Conservation (phyloP, 352 stramenopile species). For the Globisporangium heterothallicum region DNA sequence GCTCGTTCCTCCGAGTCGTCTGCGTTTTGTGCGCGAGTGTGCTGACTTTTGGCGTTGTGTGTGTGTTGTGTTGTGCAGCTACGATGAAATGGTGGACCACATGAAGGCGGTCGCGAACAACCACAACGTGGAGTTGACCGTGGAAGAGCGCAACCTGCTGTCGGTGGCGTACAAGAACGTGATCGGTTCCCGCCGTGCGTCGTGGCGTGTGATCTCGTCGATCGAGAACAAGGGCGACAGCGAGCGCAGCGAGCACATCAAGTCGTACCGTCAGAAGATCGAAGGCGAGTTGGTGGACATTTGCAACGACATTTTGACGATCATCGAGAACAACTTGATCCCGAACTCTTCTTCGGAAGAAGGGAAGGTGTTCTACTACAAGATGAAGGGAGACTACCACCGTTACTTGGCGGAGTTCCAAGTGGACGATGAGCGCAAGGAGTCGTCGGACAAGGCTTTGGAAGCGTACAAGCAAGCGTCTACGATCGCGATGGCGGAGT, state of each 20-base stretch:
- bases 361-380: conserved; percentile 99
- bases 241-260: conserved; percentile 82
- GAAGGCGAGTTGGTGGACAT: conserved; percentile 94
- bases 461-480: conserved; percentile 90
- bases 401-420: conserved; percentile 99
- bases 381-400: conserved; percentile 99
- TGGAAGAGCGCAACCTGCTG: conserved; percentile 98
- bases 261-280: conserved; percentile 96
- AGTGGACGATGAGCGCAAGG: conserved; percentile 94
- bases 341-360: conserved; percentile 98
- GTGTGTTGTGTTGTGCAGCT: conserved; percentile 24
- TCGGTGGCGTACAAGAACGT: conserved; percentile 97
- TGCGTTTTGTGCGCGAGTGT: neutral
- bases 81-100: conserved; percentile 93
- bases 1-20: neutral
- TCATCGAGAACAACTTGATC: conserved; percentile 96
- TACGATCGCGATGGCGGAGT: conserved; percentile 34
- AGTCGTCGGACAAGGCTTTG: conserved; percentile 81
- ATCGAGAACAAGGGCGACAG: conserved; percentile 98
- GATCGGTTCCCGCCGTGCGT: conserved; percentile 96
- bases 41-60: neutral
- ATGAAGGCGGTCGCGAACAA: conserved; percentile 98
- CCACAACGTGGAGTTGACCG: conserved; percentile 94
- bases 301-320: conserved; percentile 97
- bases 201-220: conserved; percentile 98